Percentiles rank a stretch among this genome's conserved stretches.
Conservation (phyloP, 2,329 filamentous ascomycete species). For the Exophiala spinifera region DNA sequence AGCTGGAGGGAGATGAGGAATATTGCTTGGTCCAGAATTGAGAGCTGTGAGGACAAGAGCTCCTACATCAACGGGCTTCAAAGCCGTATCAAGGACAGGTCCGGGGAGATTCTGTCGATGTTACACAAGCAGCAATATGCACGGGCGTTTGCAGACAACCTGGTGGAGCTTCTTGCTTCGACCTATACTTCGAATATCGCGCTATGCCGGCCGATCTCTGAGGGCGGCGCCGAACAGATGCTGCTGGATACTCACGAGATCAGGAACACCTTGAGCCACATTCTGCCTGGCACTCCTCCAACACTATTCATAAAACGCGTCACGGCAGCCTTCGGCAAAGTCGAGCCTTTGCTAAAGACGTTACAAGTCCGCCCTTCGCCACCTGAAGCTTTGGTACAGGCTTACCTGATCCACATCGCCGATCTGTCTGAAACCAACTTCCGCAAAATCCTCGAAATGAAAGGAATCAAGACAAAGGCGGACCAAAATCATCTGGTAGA, state of each 20-base stretch:
- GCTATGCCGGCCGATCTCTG: conserved; percentile 84
- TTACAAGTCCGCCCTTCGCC: conserved; percentile 89
- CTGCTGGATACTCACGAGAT: conserved; percentile 90
- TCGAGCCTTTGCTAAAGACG: conserved; percentile 92
- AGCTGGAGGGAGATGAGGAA: conserved; percentile 97
- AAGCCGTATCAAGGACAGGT: conserved; percentile 66
- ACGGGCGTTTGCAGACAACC: conserved; percentile 87
- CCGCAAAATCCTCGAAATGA: conserved; percentile 91
- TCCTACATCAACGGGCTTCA: conserved; percentile 84
- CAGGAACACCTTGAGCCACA: conserved; percentile 71
- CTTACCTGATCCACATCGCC: conserved; percentile 94
- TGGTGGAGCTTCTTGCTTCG: conserved; percentile 82
- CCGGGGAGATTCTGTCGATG: conserved; percentile 70
- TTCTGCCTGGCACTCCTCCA: conserved; percentile 62
- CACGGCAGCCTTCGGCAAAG: conserved; percentile 74
- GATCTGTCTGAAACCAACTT: conserved; percentile 94
- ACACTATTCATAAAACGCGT: conserved; percentile 79
- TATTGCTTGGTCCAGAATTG: conserved; percentile 90
- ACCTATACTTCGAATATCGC: conserved; percentile 81
- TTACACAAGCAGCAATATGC: conserved; percentile 91
- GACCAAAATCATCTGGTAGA: conserved; percentile 83
- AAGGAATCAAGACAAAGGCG: conserved; percentile 75
- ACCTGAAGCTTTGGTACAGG: conserved; percentile 90
- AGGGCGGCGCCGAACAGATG: conserved; percentile 97
- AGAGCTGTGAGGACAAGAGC: conserved; percentile 89